Evolutionary conservation across 2,329 filamentous ascomycete genomes (phyloP).

Genomic region (Arachnomyces sp.): DNA sequence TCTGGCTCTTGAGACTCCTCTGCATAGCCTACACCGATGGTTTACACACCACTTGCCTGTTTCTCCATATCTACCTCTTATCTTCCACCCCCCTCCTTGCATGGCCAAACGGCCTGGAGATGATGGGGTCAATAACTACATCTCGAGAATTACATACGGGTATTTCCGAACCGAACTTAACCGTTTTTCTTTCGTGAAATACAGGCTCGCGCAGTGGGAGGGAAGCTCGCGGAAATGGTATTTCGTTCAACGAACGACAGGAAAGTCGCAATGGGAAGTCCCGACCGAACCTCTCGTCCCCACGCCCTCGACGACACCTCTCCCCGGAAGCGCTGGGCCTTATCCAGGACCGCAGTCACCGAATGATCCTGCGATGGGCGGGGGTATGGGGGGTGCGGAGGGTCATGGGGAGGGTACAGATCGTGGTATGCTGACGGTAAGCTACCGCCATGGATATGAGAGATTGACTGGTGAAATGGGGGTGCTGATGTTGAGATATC

Average conservation of each 20-base stretch:
- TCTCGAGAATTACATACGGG: not conserved
- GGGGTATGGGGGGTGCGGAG: not conserved
- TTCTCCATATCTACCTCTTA: not conserved
- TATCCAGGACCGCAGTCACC: constrained; percentile 5
- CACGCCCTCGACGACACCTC: constrained; percentile 23
- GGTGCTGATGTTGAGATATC: too few species aligned
- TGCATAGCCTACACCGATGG: too few species aligned
- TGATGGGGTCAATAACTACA: too few species aligned
- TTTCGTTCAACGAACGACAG: constrained; percentile 32
- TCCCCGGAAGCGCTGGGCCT: constrained; percentile 14
- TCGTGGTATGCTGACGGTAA: too few species aligned
- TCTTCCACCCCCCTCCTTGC: not conserved
- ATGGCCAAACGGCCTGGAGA: too few species aligned
- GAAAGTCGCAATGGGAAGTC: constrained; percentile 33
- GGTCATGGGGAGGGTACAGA: constrained; percentile 1
- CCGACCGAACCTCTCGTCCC: constrained; percentile 31
- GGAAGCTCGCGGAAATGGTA: constrained; percentile 31
- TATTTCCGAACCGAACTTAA: not conserved
- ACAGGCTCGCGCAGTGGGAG: constrained; percentile 34
- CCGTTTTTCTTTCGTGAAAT: not conserved
- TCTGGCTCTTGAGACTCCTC: too few species aligned
- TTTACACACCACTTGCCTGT: not conserved
- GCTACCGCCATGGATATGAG: too few species aligned
- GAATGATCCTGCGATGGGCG: not conserved
- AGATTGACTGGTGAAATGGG: too few species aligned